Evolutionary conservation across 2,329 filamentous ascomycete species (phyloP), one percentile per base, ranked within the genome.

Genomic region (Alternaria arborescens): DNA sequence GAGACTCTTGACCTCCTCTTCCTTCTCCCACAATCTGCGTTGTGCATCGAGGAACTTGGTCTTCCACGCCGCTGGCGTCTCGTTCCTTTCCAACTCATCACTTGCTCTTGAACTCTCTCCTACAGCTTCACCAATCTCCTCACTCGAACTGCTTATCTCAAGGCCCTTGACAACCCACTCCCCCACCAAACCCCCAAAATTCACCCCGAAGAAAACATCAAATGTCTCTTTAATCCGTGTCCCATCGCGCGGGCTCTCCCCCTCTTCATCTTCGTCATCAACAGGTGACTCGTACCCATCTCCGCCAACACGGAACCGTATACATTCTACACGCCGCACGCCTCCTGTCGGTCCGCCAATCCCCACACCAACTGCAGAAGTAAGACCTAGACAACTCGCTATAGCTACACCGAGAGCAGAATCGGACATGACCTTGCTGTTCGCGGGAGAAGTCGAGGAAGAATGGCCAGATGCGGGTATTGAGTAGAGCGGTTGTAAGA

Each of bases 121-220:
- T 12, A 18, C 26, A 22, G 26, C 52, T 34, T 41, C 55, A 28
- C 42, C 36, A 4, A 26, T 52, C 4, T 58, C 58, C 8, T 44
- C 52, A 2, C 24, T 16, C 6, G 11, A 41, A 18, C 18, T 28
- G 8, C 32, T 12, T 22, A 28, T 54, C 4, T 61, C 62, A 2
- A 84, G 54, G 0, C 80, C 80, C 51, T 81, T 81, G 14, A 81
- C 74, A 20, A 72, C 73, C 71, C 83, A 84, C 48, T 79, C 75
- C 0, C 81, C 82, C 0, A 68, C 74, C 34, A 82, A 70, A 0
- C 76, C 76, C 3, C 80, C 81, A 64, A 82, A 78, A 1, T 73
- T 71, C 3, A 80, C 75, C 3, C 69, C 75, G 74, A 83, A 84
- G 28, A 67, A 77, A 1, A 84, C 70, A 54, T 84, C 82, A 53